Base-by-base conservation (phyloP, 2,329 filamentous ascomycete species). In the Arachnomyces sp. region DNA sequence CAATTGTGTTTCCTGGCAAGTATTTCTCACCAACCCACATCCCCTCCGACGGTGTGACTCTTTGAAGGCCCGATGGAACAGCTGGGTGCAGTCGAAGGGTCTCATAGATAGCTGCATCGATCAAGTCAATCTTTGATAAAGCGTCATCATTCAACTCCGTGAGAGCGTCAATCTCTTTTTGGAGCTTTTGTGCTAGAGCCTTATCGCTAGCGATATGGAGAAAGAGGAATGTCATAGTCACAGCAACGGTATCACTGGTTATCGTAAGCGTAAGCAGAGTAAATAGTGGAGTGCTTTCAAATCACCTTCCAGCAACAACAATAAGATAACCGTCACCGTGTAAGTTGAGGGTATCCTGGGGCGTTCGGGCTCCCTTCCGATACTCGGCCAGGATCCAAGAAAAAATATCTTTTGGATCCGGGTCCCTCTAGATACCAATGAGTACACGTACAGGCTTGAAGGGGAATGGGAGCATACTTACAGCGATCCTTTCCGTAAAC, bases 211-310 rank as follows among this genome's bases (percentile, higher is more conserved):
- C 57, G 3, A 64, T 49, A 32, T 63, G 47, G 45, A 65, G 70
- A 50, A 72, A 65, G 5, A 68, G 49, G 37, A 56, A 55, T 1
- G 62, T 58, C 14, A 71, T 47, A 0, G 63, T 59, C 1, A 60
- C 56, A 6, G 65, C 55, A 0, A 64, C 67, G 5, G 67, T 71
- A 43, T 71, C 67, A 28, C 59, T 64, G 4, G 63, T n/a, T n/a
- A n/a, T n/a, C n/a, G n/a, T n/a, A n/a, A n/a, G n/a, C n/a, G n/a
- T n/a, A n/a, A n/a, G n/a, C n/a, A n/a, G n/a, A n/a, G n/a, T n/a
- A n/a, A n/a, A n/a, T n/a, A n/a, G n/a, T n/a, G n/a, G n/a, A n/a
- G n/a, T n/a, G n/a, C n/a, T n/a, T n/a, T 16, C 14, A 15, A 35
- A 15, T 35, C 12, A 35, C 33, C 33, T 35, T 35, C 33, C 63